phyloP scores from a whole-genome alignment of 2,329 filamentous ascomycete genomes.

The Hymenoscyphus scutula region DNA sequence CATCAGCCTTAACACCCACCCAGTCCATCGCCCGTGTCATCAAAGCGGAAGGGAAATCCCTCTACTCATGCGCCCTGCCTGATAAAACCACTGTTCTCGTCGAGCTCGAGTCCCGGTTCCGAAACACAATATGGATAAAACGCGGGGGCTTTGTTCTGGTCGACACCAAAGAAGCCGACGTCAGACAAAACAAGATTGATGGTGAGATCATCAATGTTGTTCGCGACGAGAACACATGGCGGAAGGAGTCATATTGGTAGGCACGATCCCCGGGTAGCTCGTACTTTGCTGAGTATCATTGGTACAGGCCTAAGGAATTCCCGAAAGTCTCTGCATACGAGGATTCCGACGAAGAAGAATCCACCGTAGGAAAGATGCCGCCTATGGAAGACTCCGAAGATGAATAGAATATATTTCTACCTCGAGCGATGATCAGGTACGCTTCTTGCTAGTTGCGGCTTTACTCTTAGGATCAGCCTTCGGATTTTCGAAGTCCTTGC shows the following conservation, averaged over 20 bases:
- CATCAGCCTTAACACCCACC: slow-evolving; percentile 55
- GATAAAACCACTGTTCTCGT: slow-evolving; percentile 65
- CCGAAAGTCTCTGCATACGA: slow-evolving; percentile 60
- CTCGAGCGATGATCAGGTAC: slow-evolving; percentile 20
- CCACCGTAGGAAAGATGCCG: slow-evolving; percentile 80
- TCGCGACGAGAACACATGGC: slow-evolving; percentile 86
- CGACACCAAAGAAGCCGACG: slow-evolving; percentile 64
- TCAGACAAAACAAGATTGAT: slow-evolving; percentile 70
- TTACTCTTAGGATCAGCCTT: slow-evolving; percentile 31
- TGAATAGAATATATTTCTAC: slow-evolving; percentile 33
- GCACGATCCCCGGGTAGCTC: neutral
- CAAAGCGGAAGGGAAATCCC: slow-evolving; percentile 82
- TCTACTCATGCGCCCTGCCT: slow-evolving; percentile 77
- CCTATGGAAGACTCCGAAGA: slow-evolving; percentile 72
- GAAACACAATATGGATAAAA: slow-evolving; percentile 91
- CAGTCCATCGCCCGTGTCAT: slow-evolving; percentile 74
- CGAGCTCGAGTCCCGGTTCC: slow-evolving; percentile 81
- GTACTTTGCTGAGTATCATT: slow-evolving; percentile 9
- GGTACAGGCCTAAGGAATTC: slow-evolving; percentile 75
- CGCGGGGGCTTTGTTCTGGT: slow-evolving; percentile 84
- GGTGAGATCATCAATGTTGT: slow-evolving; percentile 95
- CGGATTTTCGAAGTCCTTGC: slow-evolving; percentile 32
- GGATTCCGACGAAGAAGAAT: slow-evolving; percentile 73
- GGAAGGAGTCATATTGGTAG: slow-evolving; percentile 84
- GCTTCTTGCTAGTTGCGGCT: slow-evolving; percentile 27